Conservation (phyloP, 495 filamentous ascomycete species). For the Tetracladium setigerum region DNA sequence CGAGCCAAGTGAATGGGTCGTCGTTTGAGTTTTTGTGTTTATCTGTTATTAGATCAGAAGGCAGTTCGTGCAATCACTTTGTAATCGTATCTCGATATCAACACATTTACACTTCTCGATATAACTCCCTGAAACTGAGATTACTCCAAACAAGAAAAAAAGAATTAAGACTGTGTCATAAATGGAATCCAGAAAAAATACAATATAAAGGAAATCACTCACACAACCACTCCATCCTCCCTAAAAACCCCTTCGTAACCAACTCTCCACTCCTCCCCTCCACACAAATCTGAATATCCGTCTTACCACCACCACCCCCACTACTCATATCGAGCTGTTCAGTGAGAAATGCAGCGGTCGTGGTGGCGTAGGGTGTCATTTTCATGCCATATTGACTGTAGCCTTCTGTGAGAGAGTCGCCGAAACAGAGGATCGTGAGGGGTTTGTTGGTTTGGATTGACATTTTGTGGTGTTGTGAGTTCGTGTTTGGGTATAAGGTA, state of each 20-base stretch:
- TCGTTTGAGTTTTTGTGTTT: not conserved
- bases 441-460: constrained; percentile 4
- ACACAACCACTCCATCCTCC: constrained; percentile 8
- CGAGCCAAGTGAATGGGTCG: constrained; percentile 2
- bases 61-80: no score
- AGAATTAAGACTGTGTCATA: not conserved
- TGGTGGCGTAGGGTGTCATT: constrained; percentile 43
- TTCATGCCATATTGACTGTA: constrained; percentile 35
- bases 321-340: not conserved
- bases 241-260: constrained; percentile 4
- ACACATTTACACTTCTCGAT: not conserved
- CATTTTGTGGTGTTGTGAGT: no score
- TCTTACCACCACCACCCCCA: not conserved
- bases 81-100: no score
- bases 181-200: not conserved
- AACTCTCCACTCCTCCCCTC: constrained; percentile 15
- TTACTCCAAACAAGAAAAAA: not conserved
- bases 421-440: constrained; percentile 54
- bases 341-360: not conserved
- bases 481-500: no score
- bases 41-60: no score
- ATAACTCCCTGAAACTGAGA: not conserved
- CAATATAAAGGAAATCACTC: not conserved
- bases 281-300: constrained; percentile 1
- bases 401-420: constrained; percentile 54